A percentile compares a stretch with the other conserved stretches of the same genome.
Evolutionary conservation across 495 filamentous ascomycete species (phyloP).

Genomic region (Collariella sp.): DNA sequence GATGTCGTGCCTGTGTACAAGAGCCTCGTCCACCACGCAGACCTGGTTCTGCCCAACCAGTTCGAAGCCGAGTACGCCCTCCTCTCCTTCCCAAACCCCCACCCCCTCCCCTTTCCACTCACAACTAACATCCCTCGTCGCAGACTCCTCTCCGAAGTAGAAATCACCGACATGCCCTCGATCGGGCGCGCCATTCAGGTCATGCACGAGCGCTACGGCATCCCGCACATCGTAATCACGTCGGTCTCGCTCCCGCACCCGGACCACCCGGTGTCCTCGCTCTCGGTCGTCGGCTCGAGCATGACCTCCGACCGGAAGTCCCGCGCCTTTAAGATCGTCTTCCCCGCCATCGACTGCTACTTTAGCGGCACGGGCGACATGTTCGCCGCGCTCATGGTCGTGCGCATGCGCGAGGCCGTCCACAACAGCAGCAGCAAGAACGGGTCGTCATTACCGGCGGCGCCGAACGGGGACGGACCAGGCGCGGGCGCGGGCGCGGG

Average conservation of each 20-base stretch:
- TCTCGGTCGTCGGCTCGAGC: slow-evolving; percentile 74
- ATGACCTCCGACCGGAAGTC: slow-evolving; percentile 53
- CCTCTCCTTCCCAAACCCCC: background rate
- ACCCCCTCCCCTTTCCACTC: background rate
- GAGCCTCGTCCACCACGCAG: slow-evolving; percentile 64
- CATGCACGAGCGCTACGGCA: slow-evolving; percentile 64
- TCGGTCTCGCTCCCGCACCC: slow-evolving; percentile 51
- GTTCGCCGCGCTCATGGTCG: slow-evolving; percentile 87
- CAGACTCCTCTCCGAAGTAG: slow-evolving; percentile 72
- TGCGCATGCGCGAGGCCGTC: slow-evolving; percentile 80
- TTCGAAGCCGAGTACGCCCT: slow-evolving; percentile 90
- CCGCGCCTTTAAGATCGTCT: slow-evolving; percentile 72
- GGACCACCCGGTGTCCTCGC: slow-evolving; percentile 38
- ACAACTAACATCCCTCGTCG: background rate
- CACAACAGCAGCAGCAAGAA: slow-evolving; percentile 1
- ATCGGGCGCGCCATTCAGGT: slow-evolving; percentile 64
- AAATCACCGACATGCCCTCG: slow-evolving; percentile 66
- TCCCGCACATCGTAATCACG: slow-evolving; percentile 91
- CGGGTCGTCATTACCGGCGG: too few species aligned
- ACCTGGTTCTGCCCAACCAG: slow-evolving; percentile 91
- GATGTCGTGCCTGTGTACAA: slow-evolving; percentile 90
- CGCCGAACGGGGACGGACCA: too few species aligned
- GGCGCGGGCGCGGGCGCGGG: too few species aligned
- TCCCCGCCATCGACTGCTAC: slow-evolving; percentile 81
- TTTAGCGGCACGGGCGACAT: slow-evolving; percentile 97